A percentile compares a stretch with the other conserved stretches of the same genome.
phyloP scores from a whole-genome alignment of 805 yeast species.

The Yamadazyma olivae region DNA sequence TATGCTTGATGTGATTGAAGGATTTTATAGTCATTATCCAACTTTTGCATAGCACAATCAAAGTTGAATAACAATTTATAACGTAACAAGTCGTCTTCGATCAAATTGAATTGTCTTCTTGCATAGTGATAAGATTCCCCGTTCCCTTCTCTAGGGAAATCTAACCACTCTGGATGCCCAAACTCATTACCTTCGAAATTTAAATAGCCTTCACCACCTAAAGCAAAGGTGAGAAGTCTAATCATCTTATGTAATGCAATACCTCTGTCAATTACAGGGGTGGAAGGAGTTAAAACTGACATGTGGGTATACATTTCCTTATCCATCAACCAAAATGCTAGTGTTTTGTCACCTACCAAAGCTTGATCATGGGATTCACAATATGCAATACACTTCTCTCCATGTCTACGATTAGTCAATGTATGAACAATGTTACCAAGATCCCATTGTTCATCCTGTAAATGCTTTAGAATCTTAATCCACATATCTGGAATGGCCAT shows the following conservation, averaged over 20 bases:
- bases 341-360: conserved; percentile 91
- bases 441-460: conserved; percentile 88
- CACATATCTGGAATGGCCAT: conserved; percentile 99
- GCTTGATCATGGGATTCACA: conserved; percentile 98
- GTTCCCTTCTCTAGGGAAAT: conserved; percentile 91
- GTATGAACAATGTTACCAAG: conserved; percentile 76
- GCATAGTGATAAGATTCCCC: conserved; percentile 89
- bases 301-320: conserved; percentile 96
- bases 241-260: conserved; percentile 88
- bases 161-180: conserved; percentile 99
- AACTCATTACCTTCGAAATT: conserved; percentile 98
- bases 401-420: conserved; percentile 82
- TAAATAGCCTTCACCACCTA: conserved; percentile 97
- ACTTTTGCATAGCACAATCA: conserved; percentile 79
- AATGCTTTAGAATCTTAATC: conserved; percentile 89
- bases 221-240: conserved; percentile 76
- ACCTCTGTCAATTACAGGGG: conserved; percentile 85
- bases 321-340: conserved; percentile 98
- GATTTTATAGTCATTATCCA: conserved; percentile 72
- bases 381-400: conserved; percentile 86
- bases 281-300: conserved; percentile 71
- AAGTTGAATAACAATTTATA: conserved; percentile 77
- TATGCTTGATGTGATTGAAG: conserved; percentile 69
- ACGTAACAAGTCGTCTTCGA: conserved; percentile 74
- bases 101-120: conserved; percentile 87